phyloP scores from a whole-genome alignment of 1,284 basidiomycete genomes.

The Pyrrhoderma lamaoense region DNA sequence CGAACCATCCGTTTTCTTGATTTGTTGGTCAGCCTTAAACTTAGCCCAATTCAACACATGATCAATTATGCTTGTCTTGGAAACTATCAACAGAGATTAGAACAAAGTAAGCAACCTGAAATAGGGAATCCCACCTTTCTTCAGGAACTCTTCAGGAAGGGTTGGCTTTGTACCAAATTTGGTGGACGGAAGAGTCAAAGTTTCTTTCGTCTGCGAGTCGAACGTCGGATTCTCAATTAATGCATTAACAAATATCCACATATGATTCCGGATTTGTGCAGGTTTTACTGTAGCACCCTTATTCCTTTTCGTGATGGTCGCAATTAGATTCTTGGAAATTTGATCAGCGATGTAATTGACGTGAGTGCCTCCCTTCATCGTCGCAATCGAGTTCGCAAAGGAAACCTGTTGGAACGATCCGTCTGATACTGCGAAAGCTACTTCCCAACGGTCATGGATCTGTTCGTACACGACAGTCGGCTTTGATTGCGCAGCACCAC shows the following conservation, averaged over 20 bases:
- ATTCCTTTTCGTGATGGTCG: conserved; percentile 92
- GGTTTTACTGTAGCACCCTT: conserved; percentile 90
- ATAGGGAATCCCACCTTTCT: conserved; percentile 61
- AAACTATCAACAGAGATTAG: conserved; percentile 42
- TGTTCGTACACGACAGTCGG: conserved; percentile 80
- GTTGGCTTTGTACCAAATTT: conserved; percentile 88
- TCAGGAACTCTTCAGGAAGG: conserved; percentile 89
- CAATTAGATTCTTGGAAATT: conserved; percentile 77
- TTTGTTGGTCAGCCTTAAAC: conserved; percentile 92
- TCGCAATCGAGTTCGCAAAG: conserved; percentile 97
- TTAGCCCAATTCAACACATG: conserved; percentile 93
- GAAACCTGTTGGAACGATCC: conserved; percentile 91
- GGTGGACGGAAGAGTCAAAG: conserved; percentile 78
- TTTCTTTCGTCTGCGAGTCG: conserved; percentile 99
- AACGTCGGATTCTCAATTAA: conserved; percentile 98
- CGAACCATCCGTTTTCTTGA: conserved; percentile 95
- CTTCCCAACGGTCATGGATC: conserved; percentile 83
- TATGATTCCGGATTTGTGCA: conserved; percentile 92
- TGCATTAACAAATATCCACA: conserved; percentile 98
- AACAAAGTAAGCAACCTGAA: conserved; percentile 1
- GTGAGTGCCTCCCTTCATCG: conserved; percentile 95
- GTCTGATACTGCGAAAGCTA: conserved; percentile 92
- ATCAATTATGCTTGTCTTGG: conserved; percentile 89
- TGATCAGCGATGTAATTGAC: conserved; percentile 86
- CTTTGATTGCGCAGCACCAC: conserved; percentile 71